A percentile compares a stretch with the other conserved stretches of the same genome.
Conservation (phyloP, 2,329 filamentous ascomycete species). For the Botrytis fragariae region DNA sequence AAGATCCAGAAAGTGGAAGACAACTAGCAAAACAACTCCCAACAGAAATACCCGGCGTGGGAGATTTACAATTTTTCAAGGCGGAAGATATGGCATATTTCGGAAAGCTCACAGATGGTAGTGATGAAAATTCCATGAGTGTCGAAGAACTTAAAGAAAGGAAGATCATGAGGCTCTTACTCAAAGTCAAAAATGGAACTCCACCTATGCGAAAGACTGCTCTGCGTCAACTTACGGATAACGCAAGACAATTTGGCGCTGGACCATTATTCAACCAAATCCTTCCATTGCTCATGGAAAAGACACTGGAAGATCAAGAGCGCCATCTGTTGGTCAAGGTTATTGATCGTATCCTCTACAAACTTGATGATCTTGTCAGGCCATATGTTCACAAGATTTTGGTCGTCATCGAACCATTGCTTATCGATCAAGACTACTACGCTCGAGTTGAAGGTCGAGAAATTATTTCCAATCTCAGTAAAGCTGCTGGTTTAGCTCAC, state of each 20-base stretch:
- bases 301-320: constrained; percentile 95
- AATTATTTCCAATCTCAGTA: constrained; percentile 96
- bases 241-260: constrained; percentile 92
- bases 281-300: constrained; percentile 94
- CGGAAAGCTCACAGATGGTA: constrained; percentile 91
- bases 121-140: constrained; percentile 85
- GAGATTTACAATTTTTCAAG: constrained; percentile 97
- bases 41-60: constrained; percentile 92
- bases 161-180: constrained; percentile 94
- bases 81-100: constrained; percentile 99
- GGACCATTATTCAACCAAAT: constrained; percentile 97
- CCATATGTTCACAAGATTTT: constrained; percentile 98
- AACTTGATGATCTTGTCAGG: constrained; percentile 92
- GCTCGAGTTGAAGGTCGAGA: constrained; percentile 96
- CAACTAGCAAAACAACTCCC: constrained; percentile 86
- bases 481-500: constrained; percentile 92
- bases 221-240: constrained; percentile 93
- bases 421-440: constrained; percentile 99
- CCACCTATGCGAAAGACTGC: constrained; percentile 98
- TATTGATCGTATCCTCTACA: constrained; percentile 97
- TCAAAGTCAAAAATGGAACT: constrained; percentile 99
- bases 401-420: constrained; percentile 96
- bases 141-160: constrained; percentile 96
- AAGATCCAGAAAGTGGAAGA: constrained; percentile 83
- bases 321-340: constrained; percentile 98